Conservation (phyloP, 345 rosid genomes). For the Populus pruinosa region DNA sequence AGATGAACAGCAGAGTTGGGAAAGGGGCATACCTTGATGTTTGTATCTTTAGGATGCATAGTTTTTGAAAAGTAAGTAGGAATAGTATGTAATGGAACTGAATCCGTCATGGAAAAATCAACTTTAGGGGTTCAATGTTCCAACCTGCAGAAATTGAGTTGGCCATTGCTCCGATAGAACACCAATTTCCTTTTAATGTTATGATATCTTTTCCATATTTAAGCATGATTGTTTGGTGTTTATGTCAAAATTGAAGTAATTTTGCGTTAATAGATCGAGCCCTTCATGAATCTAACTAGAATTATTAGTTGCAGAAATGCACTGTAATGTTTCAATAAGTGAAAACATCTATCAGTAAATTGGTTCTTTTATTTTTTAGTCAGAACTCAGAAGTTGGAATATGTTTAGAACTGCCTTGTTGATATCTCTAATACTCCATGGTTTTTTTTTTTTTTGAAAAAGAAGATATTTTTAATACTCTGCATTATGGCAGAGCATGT, state of each 20-base stretch:
- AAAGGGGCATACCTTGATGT: background rate
- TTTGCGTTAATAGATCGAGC: background rate
- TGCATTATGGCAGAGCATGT: background rate
- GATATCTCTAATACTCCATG: background rate
- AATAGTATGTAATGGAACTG: background rate
- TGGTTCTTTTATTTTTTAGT: background rate
- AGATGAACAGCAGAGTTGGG: background rate
- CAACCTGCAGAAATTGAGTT: background rate
- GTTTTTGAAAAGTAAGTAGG: background rate
- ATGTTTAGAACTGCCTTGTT: background rate
- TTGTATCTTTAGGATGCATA: background rate
- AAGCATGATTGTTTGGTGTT: background rate
- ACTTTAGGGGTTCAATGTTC: background rate
- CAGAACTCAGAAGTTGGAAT: background rate
- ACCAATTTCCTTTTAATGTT: background rate
- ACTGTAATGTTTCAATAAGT: background rate
- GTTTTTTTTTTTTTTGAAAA: background rate
- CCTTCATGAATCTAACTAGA: background rate
- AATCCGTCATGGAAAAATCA: background rate
- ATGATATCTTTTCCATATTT: background rate
- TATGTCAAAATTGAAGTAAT: background rate
- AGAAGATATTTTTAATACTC: background rate
- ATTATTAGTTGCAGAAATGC: background rate
- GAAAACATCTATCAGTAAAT: background rate
- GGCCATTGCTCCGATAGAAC: background rate